A percentile compares a stretch with the other conserved stretches of the same genome.
Evolutionary conservation across 306 rosid species (phyloP).

Genomic region (Erythrophleum fordii): DNA sequence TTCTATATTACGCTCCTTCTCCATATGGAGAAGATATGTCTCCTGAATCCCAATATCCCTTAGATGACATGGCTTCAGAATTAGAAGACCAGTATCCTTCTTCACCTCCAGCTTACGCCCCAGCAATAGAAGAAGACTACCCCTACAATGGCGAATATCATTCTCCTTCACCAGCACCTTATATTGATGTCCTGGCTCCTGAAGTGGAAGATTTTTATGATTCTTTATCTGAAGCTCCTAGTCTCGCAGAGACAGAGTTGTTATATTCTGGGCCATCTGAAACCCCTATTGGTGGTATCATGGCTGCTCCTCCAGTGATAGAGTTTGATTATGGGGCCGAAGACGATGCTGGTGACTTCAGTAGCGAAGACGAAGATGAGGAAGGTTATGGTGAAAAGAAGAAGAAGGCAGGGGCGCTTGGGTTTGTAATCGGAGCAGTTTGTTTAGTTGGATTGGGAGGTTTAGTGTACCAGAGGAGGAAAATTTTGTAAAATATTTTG

Average conservation of each 20-base stretch:
- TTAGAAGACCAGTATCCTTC: not conserved
- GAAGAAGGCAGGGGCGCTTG: not conserved
- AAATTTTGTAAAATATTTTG: not conserved
- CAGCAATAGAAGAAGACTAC: not conserved
- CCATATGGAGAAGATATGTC: slow-evolving; percentile 5
- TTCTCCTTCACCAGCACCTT: slow-evolving; percentile 6
- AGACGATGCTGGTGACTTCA: slow-evolving; percentile 1
- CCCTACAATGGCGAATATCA: not conserved
- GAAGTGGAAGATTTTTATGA: slow-evolving; percentile 14
- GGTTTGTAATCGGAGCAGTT: slow-evolving; percentile 23
- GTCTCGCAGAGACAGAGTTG: not conserved
- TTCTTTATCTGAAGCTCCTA: slow-evolving; percentile 24
- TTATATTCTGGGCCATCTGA: not conserved
- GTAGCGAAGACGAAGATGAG: not conserved
- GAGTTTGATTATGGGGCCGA: slow-evolving; percentile 36
- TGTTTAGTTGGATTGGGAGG: slow-evolving; percentile 51
- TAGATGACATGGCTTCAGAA: not conserved
- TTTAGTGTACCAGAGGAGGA: slow-evolving; percentile 29
- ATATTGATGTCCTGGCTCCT: slow-evolving; percentile 1
- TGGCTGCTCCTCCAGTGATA: not conserved
- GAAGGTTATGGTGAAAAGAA: not conserved
- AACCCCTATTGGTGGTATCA: not conserved
- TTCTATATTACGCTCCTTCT: slow-evolving; percentile 11
- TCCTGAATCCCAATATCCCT: slow-evolving; percentile 7
- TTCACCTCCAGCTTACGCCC: not conserved